These are phyloP conservation scores for Penicillium malachiteum DNA, from an alignment of 495 filamentous ascomycete species.

Conservation along the genomic window DNA sequence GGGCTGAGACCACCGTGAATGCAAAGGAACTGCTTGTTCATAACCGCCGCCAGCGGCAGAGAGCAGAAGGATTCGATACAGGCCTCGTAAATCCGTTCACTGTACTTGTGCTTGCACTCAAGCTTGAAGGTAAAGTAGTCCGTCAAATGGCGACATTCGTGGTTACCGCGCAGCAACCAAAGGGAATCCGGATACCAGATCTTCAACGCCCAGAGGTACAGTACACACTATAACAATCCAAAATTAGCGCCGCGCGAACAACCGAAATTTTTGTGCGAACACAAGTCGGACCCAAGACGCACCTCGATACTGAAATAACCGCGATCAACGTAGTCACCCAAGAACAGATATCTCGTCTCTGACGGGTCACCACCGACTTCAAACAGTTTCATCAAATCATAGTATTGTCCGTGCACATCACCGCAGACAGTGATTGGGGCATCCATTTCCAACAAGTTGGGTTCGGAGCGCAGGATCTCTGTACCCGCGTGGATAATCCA, in stretches of 20 bases:
- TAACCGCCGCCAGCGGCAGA: conserved; percentile 90
- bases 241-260: conserved; percentile 7
- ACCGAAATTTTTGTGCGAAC: neutral
- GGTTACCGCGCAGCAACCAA: conserved; percentile 95
- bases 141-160: conserved; percentile 97
- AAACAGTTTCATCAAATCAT: conserved; percentile 99
- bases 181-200: conserved; percentile 98
- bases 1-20: conserved; percentile 96
- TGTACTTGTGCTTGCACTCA: conserved; percentile 99
- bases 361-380: conserved; percentile 96
- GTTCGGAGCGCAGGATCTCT: conserved; percentile 79
- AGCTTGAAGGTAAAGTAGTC: conserved; percentile 99
- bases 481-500: conserved; percentile 88
- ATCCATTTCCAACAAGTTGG: conserved; percentile 98
- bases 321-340: conserved; percentile 96
- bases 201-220: conserved; percentile 97
- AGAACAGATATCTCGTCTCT: conserved; percentile 93
- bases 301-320: conserved; percentile 99
- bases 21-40: conserved; percentile 99
- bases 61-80: conserved; percentile 98
- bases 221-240: conserved; percentile 63
- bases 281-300: conserved; percentile 10
- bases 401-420: conserved; percentile 98
- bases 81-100: conserved; percentile 91
- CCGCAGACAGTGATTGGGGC: conserved; percentile 99